Base-by-base conservation (phyloP, 2,329 filamentous ascomycete genomes). In the Knoxdaviesia capensis region DNA sequence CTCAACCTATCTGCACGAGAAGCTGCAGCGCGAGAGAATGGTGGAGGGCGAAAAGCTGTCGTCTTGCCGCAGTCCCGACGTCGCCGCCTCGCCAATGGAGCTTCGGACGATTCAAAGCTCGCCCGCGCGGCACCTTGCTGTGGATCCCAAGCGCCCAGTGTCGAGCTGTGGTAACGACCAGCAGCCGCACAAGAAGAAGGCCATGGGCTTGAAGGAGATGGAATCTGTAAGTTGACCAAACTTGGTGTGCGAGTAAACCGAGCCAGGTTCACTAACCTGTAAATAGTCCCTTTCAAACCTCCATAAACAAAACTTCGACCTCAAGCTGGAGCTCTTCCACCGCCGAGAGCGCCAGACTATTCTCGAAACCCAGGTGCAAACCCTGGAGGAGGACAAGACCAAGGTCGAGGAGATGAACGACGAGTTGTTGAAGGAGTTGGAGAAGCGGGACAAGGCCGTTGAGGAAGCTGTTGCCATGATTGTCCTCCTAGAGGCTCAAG, bases 251-350 rank as follows among this genome's bases (percentile, higher is more conserved):
- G 32, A 42, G 42, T 45, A 41, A 47, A 39, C 36, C 42, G 10
- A 10, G 31, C 30, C 10, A 11, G 8, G 9, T 33, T 7, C 36
- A 31, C 43, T 50, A 40, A 47, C 41, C 41, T 11, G 37, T 9
- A 42, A 11, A 36, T 39, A 80, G 68, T 71, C 76, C 42, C 59
- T 83, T 41, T 80, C 78, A 5, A 76, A 65, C 1, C 58, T 84
- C 28, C 74, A 78, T 54, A 85, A 85, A 53, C 73, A 82, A 57
- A 85, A 84, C 51, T 85, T 84, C 49, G 78, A 82, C 48, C 64
- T 85, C 36, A 84, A 85, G 55, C 62, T 84, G 32, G 78, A 84
- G 53, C 57, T 85, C 1, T 81, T 70, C 49, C 77, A 84, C 52
- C 68, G 77, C 6, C 66, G 79, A 31, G 71, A 84, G 56, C 66